phyloP scores from a whole-genome alignment of 2,329 filamentous ascomycete genomes.

The Zasmidium citrigriseum region DNA sequence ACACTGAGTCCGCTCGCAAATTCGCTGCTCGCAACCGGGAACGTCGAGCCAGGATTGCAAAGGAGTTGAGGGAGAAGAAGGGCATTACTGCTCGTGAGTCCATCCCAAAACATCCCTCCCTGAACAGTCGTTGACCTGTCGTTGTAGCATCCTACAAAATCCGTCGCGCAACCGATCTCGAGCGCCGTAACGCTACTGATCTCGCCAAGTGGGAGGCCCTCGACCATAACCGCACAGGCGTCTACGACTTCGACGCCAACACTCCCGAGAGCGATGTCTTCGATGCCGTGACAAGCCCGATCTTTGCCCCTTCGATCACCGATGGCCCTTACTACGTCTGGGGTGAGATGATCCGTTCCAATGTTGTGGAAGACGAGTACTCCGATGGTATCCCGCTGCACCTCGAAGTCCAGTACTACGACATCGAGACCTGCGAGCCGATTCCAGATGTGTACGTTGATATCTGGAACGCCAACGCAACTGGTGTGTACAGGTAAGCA shows the following conservation, averaged over 20 bases:
- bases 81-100: slow-evolving; percentile 12
- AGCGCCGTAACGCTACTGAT: slow-evolving; percentile 20
- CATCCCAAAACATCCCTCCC: not conserved
- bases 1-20: slow-evolving; percentile 10
- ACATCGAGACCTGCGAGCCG: slow-evolving; percentile 46
- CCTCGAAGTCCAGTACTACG: slow-evolving; percentile 48
- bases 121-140: not conserved
- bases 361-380: slow-evolving; percentile 45
- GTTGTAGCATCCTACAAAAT: slow-evolving; percentile 11
- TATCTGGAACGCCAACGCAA: slow-evolving; percentile 50
- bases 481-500: slow-evolving; percentile 32
- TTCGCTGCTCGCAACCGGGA: slow-evolving; percentile 14
- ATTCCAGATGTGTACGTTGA: slow-evolving; percentile 46
- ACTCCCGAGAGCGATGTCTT: slow-evolving; percentile 28
- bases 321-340: slow-evolving; percentile 36
- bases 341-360: slow-evolving; percentile 41
- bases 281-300: slow-evolving; percentile 26
- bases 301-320: slow-evolving; percentile 30
- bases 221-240: slow-evolving; percentile 30
- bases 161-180: slow-evolving; percentile 17
- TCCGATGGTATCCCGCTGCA: slow-evolving; percentile 44
- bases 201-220: slow-evolving; percentile 35
- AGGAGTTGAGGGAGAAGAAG: slow-evolving; percentile 15
- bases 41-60: slow-evolving; percentile 14
- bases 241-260: slow-evolving; percentile 28